These are phyloP conservation scores for Rosellinia necatrix DNA, from an alignment of 2,329 filamentous ascomycete genomes.

Conservation along the genomic window DNA sequence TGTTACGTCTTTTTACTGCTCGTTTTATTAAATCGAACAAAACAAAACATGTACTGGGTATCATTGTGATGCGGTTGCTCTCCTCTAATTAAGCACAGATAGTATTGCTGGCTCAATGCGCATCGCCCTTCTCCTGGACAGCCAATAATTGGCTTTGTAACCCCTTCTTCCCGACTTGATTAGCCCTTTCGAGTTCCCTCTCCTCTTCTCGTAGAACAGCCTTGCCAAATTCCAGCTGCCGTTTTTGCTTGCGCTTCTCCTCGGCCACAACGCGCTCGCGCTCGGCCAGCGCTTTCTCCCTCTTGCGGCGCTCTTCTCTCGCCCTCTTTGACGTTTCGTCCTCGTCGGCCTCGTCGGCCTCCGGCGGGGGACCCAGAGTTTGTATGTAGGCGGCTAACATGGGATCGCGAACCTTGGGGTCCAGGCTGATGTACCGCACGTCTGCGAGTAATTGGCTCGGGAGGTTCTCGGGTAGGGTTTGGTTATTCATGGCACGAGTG, in stretches of 20 bases:
- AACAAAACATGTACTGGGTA: constrained; percentile 4
- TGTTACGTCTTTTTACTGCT: too few relatives aligned
- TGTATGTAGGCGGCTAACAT: constrained; percentile 70
- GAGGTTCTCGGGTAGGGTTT: constrained; percentile 60
- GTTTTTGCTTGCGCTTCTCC: constrained; percentile 63
- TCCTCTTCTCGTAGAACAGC: constrained; percentile 68
- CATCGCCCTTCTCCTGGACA: constrained; percentile 28
- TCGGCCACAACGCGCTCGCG: constrained; percentile 66
- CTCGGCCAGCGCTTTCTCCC: constrained; percentile 71
- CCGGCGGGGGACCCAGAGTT: constrained; percentile 63
- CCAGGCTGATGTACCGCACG: constrained; percentile 71
- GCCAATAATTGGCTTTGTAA: constrained; percentile 62
- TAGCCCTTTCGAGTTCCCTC: constrained; percentile 68
- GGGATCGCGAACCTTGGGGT: constrained; percentile 63
- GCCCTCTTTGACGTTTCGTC: constrained; percentile 56
- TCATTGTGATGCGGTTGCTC: constrained; percentile 2
- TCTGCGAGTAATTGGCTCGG: constrained; percentile 68
- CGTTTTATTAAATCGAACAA: not conserved
- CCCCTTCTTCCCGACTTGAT: constrained; percentile 70
- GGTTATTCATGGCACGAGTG: constrained; percentile 61
- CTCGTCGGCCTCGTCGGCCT: constrained; percentile 50
- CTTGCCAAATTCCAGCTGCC: constrained; percentile 64
- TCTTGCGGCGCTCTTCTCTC: constrained; percentile 56
- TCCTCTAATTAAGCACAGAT: not conserved
- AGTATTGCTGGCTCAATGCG: constrained; percentile 2